Evolutionary conservation across 2,329 filamentous ascomycete species (phyloP).

Genomic region (Aspergillus brunneoviolaceus): DNA sequence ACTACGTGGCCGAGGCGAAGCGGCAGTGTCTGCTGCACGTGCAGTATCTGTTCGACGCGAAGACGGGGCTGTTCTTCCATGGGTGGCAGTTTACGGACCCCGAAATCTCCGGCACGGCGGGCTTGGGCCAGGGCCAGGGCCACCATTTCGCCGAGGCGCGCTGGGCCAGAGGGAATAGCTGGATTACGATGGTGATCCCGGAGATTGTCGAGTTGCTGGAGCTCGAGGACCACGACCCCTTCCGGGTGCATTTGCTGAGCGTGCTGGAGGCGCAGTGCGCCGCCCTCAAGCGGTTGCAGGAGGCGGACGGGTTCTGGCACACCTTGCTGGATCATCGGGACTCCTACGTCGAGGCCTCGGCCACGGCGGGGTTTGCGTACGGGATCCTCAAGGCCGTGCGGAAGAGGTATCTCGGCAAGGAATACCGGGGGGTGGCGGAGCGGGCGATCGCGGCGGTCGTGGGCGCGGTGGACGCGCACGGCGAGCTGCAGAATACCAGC

Average conservation of each 20-base stretch:
- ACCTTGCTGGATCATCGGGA: constrained; percentile 71
- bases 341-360: constrained; percentile 74
- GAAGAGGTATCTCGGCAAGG: constrained; percentile 65
- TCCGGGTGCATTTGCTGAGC: constrained; percentile 51
- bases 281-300: constrained; percentile 63
- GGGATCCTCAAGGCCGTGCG: constrained; percentile 73
- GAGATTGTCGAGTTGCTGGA: constrained; percentile 75
- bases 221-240: constrained; percentile 58
- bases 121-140: no score
- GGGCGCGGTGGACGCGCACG: constrained; percentile 62
- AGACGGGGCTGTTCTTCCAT: constrained; percentile 74
- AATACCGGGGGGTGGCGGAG: constrained; percentile 62
- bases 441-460: constrained; percentile 68
- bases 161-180: constrained; percentile 59
- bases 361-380: constrained; percentile 77
- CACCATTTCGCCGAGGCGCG: constrained; percentile 58
- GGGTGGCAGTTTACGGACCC: constrained; percentile 58
- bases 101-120: no score
- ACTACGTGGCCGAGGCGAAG: constrained; percentile 76
- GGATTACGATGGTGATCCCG: constrained; percentile 80
- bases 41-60: constrained; percentile 73
- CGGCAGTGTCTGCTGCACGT: constrained; percentile 74
- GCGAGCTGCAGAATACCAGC: constrained; percentile 71
- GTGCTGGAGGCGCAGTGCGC: constrained; percentile 69
- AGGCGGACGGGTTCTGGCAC: constrained; percentile 66